Percentiles rank a stretch among this genome's conserved stretches.
Conservation (phyloP, 1,284 basidiomycete genomes). For the Sanghuangporus baumii region DNA sequence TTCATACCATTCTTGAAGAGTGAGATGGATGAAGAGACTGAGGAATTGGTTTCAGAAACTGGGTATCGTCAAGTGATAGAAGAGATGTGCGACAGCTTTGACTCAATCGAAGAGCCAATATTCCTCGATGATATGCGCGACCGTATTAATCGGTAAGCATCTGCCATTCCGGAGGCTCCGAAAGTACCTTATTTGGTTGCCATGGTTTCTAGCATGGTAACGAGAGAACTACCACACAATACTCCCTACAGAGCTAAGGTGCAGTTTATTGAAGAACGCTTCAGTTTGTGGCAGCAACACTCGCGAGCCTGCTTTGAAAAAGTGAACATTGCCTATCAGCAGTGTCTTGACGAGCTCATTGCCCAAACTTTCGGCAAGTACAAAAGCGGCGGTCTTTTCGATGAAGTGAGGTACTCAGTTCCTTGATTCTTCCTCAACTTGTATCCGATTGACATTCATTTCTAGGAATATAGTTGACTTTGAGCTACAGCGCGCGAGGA, state of each 20-base stretch:
- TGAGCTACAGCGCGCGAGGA: constrained; percentile 24
- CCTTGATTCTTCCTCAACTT: neutral
- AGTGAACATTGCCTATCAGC: constrained; percentile 22
- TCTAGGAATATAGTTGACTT: constrained; percentile 23
- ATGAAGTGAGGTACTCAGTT: constrained; percentile 24
- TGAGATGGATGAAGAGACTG: neutral
- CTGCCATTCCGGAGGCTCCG: neutral
- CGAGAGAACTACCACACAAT: constrained; percentile 31
- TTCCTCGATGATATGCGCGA: constrained; percentile 29
- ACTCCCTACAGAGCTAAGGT: constrained; percentile 30
- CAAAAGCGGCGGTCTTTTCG: constrained; percentile 22
- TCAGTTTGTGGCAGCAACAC: constrained; percentile 28
- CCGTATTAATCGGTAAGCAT: constrained; percentile 29
- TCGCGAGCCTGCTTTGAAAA: constrained; percentile 27
- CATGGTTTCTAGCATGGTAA: neutral
- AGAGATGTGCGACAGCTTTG: constrained; percentile 6
- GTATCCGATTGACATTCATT: too few relatives aligned
- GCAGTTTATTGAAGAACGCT: constrained; percentile 24
- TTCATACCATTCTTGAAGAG: neutral
- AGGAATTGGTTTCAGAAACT: constrained; percentile 3
- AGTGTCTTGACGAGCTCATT: constrained; percentile 22
- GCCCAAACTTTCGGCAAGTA: constrained; percentile 28
- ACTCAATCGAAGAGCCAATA: constrained; percentile 12
- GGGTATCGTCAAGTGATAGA: neutral
- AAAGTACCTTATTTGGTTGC: neutral